Evolutionary conservation across 2,329 filamentous ascomycete species (phyloP).

Genomic region (Aureobasidium pullulans): DNA sequence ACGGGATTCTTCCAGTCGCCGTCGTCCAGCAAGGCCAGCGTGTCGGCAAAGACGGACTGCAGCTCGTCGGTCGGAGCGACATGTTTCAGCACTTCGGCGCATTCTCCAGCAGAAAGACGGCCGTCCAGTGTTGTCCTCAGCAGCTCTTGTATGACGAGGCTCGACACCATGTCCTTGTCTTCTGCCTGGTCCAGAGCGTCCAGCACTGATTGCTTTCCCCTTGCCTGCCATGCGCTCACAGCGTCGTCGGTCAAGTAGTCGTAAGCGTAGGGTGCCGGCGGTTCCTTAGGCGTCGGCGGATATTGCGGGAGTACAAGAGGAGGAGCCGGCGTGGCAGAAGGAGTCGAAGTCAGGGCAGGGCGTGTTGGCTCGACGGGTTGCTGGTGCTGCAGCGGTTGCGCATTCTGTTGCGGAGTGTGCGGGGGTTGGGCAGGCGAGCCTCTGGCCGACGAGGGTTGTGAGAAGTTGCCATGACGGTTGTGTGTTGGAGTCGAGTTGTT

Average conservation of each 20-base stretch:
- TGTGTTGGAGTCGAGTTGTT: conserved; percentile 13
- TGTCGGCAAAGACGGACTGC: conserved; percentile 69
- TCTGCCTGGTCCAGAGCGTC: conserved; percentile 58
- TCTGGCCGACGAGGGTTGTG: conserved; percentile 7
- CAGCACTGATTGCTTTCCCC: conserved; percentile 60
- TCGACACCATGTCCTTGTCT: conserved; percentile 59
- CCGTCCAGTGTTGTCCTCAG: conserved; percentile 66
- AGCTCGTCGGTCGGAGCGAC: conserved; percentile 50
- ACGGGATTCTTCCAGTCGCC: conserved; percentile 51
- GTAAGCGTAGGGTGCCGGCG: conserved; percentile 54
- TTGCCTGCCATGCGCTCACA: conserved; percentile 59
- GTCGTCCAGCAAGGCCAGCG: conserved; percentile 70
- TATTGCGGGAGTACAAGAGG: conserved; percentile 14
- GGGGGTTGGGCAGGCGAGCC: conserved; percentile 13
- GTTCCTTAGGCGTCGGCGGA: conserved; percentile 15
- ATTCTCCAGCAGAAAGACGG: conserved; percentile 58
- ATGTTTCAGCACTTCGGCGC: conserved; percentile 65
- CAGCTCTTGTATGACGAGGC: conserved; percentile 76
- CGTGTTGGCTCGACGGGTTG: background rate
- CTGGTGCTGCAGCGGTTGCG: conserved; percentile 9
- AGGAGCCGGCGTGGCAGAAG: conserved; percentile 15
- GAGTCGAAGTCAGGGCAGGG: background rate
- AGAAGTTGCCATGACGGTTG: conserved; percentile 10
- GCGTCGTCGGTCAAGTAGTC: conserved; percentile 65
- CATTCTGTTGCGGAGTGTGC: conserved; percentile 13